These are phyloP conservation scores for Podila verticillata DNA, from an alignment of 192 early-diverging fungal species.

Conservation along the genomic window DNA sequence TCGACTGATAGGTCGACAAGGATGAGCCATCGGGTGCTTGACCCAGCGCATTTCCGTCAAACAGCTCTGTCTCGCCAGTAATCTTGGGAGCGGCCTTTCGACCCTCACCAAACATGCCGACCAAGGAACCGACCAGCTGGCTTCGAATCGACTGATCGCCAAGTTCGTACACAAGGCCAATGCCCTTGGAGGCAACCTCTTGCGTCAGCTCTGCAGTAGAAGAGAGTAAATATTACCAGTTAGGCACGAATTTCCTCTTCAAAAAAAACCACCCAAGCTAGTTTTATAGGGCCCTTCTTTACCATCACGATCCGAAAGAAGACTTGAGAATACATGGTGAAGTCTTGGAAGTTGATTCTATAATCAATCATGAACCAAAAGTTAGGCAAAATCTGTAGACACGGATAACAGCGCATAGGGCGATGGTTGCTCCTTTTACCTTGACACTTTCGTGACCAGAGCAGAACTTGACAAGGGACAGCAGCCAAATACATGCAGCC, in stretches of 20 bases:
- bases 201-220: constrained; percentile 74
- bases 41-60: constrained; percentile 74
- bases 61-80: constrained; percentile 77
- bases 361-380: not conserved
- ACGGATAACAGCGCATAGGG: too few relatives aligned
- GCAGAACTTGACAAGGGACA: constrained; percentile 82
- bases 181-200: constrained; percentile 88
- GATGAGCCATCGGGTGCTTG: constrained; percentile 77
- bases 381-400: not conserved
- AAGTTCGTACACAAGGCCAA: constrained; percentile 84
- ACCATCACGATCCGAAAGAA: constrained; percentile 87
- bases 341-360: constrained; percentile 66
- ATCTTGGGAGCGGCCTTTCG: constrained; percentile 56
- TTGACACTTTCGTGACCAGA: constrained; percentile 57
- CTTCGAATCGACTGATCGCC: constrained; percentile 74
- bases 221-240: not conserved
- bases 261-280: not conserved
- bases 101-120: constrained; percentile 82
- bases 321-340: constrained; percentile 78
- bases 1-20: constrained; percentile 78
- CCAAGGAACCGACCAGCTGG: constrained; percentile 75
- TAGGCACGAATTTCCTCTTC: not conserved
- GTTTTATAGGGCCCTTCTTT: not conserved
- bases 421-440: constrained; percentile 16
- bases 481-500: constrained; percentile 80